A percentile compares a stretch with the other conserved stretches of the same genome.
Evolutionary conservation across 2,329 filamentous ascomycete genomes (phyloP).

Genomic region (Leptographium lundbergii): DNA sequence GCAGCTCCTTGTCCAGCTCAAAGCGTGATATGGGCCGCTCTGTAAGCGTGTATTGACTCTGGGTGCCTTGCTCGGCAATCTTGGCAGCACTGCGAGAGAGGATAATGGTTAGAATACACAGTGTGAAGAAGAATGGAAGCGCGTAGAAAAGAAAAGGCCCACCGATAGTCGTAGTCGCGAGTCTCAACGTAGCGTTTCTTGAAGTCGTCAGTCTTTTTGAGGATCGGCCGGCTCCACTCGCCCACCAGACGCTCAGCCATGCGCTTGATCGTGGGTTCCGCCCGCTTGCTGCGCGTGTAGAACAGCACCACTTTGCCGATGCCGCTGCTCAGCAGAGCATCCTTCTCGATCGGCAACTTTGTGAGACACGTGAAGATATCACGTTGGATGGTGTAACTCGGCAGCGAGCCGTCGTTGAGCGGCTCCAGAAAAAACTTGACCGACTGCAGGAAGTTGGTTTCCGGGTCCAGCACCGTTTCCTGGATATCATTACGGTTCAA

Average conservation of each 20-base stretch:
- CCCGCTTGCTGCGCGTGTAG: slow-evolving; percentile 89
- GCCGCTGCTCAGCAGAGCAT: slow-evolving; percentile 76
- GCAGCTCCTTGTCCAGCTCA: slow-evolving; percentile 43
- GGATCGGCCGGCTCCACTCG: slow-evolving; percentile 90
- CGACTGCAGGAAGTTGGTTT: slow-evolving; percentile 87
- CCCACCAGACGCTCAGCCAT: slow-evolving; percentile 85
- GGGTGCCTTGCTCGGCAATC: slow-evolving; percentile 26
- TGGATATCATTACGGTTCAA: slow-evolving; percentile 83
- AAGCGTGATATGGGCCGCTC: slow-evolving; percentile 29
- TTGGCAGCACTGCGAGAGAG: slow-evolving; percentile 35
- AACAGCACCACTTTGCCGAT: slow-evolving; percentile 95
- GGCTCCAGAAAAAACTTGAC: slow-evolving; percentile 97
- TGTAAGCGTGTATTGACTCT: slow-evolving; percentile 34
- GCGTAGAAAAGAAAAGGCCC: slow-evolving; percentile 19
- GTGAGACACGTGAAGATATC: slow-evolving; percentile 76
- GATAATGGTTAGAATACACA: not conserved
- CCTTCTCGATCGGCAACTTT: slow-evolving; percentile 79
- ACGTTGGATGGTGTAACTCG: slow-evolving; percentile 94
- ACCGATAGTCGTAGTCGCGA: slow-evolving; percentile 52
- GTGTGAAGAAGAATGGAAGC: not conserved
- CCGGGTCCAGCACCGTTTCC: slow-evolving; percentile 77
- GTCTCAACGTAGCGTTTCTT: slow-evolving; percentile 64
- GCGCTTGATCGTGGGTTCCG: slow-evolving; percentile 79
- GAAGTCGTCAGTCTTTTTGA: slow-evolving; percentile 90
- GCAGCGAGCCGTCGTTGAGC: slow-evolving; percentile 82